Conservation (phyloP, 306 rosid genomes). For the Neltuma alba region DNA sequence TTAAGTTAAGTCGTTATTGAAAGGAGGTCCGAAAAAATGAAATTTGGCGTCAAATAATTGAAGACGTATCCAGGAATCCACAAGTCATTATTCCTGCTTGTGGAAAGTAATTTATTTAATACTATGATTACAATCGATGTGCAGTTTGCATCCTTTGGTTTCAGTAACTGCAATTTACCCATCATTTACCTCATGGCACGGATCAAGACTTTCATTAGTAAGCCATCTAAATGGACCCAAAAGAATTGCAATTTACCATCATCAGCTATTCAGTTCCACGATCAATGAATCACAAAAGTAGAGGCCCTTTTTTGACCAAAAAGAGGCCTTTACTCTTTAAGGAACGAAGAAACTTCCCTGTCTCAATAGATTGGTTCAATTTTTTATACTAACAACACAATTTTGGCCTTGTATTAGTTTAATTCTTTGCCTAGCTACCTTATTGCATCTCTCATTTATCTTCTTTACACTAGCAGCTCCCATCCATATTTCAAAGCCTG, state of each 20-base stretch:
- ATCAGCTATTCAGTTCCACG: neutral
- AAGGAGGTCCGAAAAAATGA: neutral
- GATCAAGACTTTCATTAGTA: neutral
- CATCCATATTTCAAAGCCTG: conserved; percentile 9
- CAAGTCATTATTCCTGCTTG: neutral
- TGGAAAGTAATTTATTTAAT: neutral
- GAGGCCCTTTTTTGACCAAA: no score
- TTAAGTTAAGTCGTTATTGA: neutral
- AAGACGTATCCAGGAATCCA: neutral
- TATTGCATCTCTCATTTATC: neutral
- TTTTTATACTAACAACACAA: neutral
- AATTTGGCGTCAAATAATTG: neutral
- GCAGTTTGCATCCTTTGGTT: neutral
- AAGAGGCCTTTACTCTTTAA: neutral
- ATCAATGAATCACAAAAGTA: neutral
- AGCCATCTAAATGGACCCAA: neutral
- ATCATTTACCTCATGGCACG: neutral
- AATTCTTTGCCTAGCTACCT: neutral
- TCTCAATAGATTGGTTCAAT: neutral
- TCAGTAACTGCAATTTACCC: neutral
- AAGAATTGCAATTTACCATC: neutral
- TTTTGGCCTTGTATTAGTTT: neutral
- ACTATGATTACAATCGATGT: neutral
- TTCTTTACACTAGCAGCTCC: neutral
- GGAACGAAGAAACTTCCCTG: neutral